Base-by-base conservation (phyloP, 2,329 filamentous ascomycete genomes). In the Aspergillus viridinutans region DNA sequence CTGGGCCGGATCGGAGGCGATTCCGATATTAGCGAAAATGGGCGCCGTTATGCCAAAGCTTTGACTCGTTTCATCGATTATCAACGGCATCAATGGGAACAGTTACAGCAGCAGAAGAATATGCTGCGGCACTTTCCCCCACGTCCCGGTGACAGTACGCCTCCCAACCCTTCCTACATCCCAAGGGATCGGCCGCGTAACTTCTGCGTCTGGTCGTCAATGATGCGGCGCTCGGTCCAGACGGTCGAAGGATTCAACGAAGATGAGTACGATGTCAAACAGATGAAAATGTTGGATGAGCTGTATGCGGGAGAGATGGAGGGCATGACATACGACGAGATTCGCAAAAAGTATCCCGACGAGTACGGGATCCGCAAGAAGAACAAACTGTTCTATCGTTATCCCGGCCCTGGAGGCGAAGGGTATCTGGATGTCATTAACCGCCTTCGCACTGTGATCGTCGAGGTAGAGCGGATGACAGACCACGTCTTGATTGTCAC, bases 201-300 rank as follows among this genome's bases (percentile, higher is more conserved):
- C 71, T 97, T 97, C 71, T 99, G 94, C 73, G 90, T 99, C 17
- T 99, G 94, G 94, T 97, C 93, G 0, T 96, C 90, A 2, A 97
- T 97, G 93, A 84, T 99, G 61, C 88, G 90, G 71, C 89, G 94
- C 62, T 92, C 90, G 58, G 87, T 94, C 52, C 86, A 96, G 69
- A 95, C 92, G 0, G 92, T 89, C 0, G 86, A 94, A 62, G 89
- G 89, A 72, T 99, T 97, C 72, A 90, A 96, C 64, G 94, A 97
- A 62, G 93, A 97, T 23, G 90, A 96, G 54, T 96, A 93, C 72
- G 94, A 97, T 64, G 87, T 95, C 66, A 99, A 99, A 78, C 90
- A 96, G 65, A 96, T 93, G 91, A 90, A 92, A 68, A 96, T 96
- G 90, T 83, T 99, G 52, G 96, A 99, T 69, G 94, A 99, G 75